phyloP scores from a whole-genome alignment of 1,139 yeast genomes.

The Magnusiomyces ingens region DNA sequence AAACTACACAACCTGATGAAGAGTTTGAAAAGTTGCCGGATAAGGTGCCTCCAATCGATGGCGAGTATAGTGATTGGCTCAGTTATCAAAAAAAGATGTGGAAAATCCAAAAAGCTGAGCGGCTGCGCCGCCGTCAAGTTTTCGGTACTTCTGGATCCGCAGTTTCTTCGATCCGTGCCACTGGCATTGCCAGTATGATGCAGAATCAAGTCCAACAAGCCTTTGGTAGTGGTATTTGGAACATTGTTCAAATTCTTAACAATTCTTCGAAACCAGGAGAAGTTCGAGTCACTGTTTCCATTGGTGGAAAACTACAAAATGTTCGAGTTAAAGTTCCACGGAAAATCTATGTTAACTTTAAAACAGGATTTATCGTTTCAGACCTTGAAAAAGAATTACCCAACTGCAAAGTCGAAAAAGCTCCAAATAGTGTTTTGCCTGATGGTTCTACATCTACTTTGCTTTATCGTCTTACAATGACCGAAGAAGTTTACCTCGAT shows the following conservation, averaged over 20 bases:
- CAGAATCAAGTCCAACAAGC: slow-evolving; percentile 66
- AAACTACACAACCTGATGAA: slow-evolving; percentile 21
- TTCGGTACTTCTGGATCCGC: slow-evolving; percentile 55
- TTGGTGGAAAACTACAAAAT: slow-evolving; percentile 67
- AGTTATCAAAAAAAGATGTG: slow-evolving; percentile 78
- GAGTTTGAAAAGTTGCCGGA: slow-evolving; percentile 22
- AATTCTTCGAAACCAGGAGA: slow-evolving; percentile 56
- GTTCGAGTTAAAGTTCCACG: slow-evolving; percentile 71
- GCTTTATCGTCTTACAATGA: slow-evolving; percentile 59
- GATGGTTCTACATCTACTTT: slow-evolving; percentile 56
- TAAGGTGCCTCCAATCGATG: slow-evolving; percentile 54
- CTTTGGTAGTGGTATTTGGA: slow-evolving; percentile 68
- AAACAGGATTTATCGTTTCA: slow-evolving; percentile 36
- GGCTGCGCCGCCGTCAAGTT: slow-evolving; percentile 63
- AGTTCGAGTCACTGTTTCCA: slow-evolving; percentile 62
- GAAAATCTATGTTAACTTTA: slow-evolving; percentile 61
- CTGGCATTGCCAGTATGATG: slow-evolving; percentile 60
- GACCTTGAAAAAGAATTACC: slow-evolving; percentile 37
- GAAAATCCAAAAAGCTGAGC: slow-evolving; percentile 64
- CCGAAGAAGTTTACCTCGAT: slow-evolving; percentile 52
- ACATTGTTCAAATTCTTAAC: slow-evolving; percentile 62
- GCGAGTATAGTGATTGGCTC: slow-evolving; percentile 72
- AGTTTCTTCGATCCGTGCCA: slow-evolving; percentile 35
- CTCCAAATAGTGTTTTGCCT: slow-evolving; percentile 53
- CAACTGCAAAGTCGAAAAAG: slow-evolving; percentile 54